Evolutionary conservation across 306 rosid genomes (phyloP).

Genomic region (Hippophae rhamnoides): DNA sequence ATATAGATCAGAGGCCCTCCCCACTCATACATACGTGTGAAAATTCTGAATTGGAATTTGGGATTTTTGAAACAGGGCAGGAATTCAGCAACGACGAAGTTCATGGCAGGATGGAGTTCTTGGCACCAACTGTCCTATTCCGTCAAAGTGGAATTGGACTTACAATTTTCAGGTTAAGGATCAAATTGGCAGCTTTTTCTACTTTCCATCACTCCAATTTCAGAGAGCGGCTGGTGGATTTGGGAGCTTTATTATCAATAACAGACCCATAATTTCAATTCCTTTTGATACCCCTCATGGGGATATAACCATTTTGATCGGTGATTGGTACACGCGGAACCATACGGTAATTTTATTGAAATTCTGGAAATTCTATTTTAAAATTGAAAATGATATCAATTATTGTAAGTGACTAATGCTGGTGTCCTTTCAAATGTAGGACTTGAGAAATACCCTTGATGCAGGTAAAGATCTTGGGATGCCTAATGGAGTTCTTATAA

Average conservation of each 20-base stretch:
- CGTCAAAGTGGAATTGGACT: constrained; percentile 99
- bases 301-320: constrained; percentile 60
- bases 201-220: constrained; percentile 77
- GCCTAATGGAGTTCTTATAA: constrained; percentile 93
- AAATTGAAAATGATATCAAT: constrained; percentile 1
- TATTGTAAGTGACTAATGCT: constrained; percentile 12
- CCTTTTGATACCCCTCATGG: constrained; percentile 79
- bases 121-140: constrained; percentile 94
- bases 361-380: constrained; percentile 5
- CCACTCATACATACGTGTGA: background rate
- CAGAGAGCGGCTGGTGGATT: constrained; percentile 97
- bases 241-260: constrained; percentile 70
- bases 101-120: constrained; percentile 94
- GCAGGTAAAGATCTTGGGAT: constrained; percentile 88
- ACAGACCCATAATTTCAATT: constrained; percentile 52
- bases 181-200: constrained; percentile 91
- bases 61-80: constrained; percentile 54
- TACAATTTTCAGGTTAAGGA: constrained; percentile 91
- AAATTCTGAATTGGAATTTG: constrained; percentile 14
- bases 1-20: too few relatives aligned
- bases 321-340: constrained; percentile 84
- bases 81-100: constrained; percentile 77
- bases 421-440: constrained; percentile 42
- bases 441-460: constrained; percentile 68
- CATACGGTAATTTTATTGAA: constrained; percentile 62